Evolutionary conservation across 306 rosid genomes (phyloP).

Genomic region (Quercus aquifolioides): DNA sequence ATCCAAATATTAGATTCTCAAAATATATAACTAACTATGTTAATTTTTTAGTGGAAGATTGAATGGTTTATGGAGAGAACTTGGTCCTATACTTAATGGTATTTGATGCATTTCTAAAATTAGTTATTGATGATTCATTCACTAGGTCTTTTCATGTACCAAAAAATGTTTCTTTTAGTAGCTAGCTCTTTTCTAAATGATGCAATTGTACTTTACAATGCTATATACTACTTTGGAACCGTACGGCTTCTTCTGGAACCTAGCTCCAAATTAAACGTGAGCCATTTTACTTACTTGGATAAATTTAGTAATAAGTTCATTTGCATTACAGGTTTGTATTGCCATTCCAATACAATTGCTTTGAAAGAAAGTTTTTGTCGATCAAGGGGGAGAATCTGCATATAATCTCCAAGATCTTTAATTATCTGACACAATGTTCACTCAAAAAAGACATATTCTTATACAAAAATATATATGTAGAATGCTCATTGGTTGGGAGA

Average conservation of each 20-base stretch:
- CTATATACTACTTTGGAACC: not conserved
- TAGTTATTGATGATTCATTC: not conserved
- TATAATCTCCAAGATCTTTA: constrained; percentile 6
- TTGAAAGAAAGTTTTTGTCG: not conserved
- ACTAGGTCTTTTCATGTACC: not conserved
- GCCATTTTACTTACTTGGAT: not conserved
- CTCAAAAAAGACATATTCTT: constrained; percentile 12
- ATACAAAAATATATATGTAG: constrained; percentile 7
- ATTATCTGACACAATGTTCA: constrained; percentile 6
- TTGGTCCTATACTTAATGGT: not conserved
- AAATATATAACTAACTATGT: too few species aligned
- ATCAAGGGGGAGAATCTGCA: constrained; percentile 6
- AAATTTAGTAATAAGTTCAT: not conserved
- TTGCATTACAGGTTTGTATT: not conserved
- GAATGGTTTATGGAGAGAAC: too few species aligned
- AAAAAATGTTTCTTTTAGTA: not conserved
- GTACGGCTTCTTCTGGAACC: not conserved
- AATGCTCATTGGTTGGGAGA: constrained; percentile 33
- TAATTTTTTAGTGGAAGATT: too few species aligned
- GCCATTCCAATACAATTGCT: not conserved
- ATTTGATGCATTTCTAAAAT: not conserved
- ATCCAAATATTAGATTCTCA: too few species aligned
- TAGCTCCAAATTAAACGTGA: not conserved
- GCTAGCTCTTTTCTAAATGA: not conserved
- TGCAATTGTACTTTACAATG: not conserved